Evolutionary conservation across 2,329 filamentous ascomycete genomes (phyloP), one percentile per base, ranked within the genome.

Genomic region (Calonectria honghensis): DNA sequence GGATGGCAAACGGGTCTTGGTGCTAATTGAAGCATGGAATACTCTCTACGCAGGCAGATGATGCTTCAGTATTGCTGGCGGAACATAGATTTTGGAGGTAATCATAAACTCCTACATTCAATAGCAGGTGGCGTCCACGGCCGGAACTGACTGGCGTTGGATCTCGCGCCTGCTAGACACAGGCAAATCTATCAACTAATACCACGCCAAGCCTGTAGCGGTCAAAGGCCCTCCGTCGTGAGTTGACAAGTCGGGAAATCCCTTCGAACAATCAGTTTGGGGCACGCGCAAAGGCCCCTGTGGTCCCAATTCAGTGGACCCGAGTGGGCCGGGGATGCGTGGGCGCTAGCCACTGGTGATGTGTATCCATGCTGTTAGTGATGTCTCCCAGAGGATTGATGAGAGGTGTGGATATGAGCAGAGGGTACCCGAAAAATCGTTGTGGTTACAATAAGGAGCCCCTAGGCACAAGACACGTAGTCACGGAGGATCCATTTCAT

Each of bases 241-340:
- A 31, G 4, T 63, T 64, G 57, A 68, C 66, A 50, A 48, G 37
- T 50, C 57, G 54, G 59, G 54, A 65, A 64, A 31, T 54, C 32
- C 57, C 59, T 64, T 70, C 32, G 31, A 48, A 14, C 27, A 64
- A 45, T 70, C 39, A 29, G 18, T 37, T 54, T n/a, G 18, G 57
- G 52, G 37, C n/a, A 16, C 35, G 6, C 32, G 24, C 24, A 24
- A 61, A 35, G 6, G 37, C n/a, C 35, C 35, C 57, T 24, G 35
- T 41, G 57, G 37, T 24, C 39, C 57, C 6, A 27, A 20, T 35
- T 65, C 18, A 32, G 39, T 29, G 61, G 27, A 50, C 16, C n/a
- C 31, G 37, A 52, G 71, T 69, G 57, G 65, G 37, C 65, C 68
- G 16, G 68, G 24, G 16, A 50, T 59, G 61, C 45, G 27, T 75